phyloP scores from a whole-genome alignment of 2,329 filamentous ascomycete genomes.

The Colletotrichum kahawae region DNA sequence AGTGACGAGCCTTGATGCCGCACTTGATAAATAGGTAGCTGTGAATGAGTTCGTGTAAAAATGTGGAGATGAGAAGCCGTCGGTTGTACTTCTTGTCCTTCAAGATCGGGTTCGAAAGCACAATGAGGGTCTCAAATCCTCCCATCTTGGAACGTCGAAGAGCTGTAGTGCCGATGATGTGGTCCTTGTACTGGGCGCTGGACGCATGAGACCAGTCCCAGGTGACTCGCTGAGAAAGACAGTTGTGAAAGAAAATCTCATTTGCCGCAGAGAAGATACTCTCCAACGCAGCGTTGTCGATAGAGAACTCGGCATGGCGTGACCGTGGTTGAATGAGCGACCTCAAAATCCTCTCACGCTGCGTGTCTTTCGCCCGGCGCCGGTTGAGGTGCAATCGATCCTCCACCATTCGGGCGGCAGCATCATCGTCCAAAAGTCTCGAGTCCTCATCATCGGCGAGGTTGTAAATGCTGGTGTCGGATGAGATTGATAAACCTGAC shows the following conservation, averaged over 20 bases:
- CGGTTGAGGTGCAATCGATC: conserved; percentile 50
- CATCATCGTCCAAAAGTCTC: conserved; percentile 48
- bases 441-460: conserved; percentile 32
- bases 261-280: conserved; percentile 66
- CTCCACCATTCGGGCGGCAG: conserved; percentile 54
- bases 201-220: conserved; percentile 66
- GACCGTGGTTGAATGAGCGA: conserved; percentile 60
- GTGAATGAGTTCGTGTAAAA: conserved; percentile 71
- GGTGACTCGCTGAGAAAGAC: conserved; percentile 59
- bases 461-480: conserved; percentile 37
- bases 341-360: conserved; percentile 62
- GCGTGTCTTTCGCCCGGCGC: conserved; percentile 52
- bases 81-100: conserved; percentile 60
- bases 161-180: conserved; percentile 68
- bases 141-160: conserved; percentile 52
- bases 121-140: conserved; percentile 67
- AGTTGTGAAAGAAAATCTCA: conserved; percentile 65
- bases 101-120: conserved; percentile 65
- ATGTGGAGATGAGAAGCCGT: conserved; percentile 66
- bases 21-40: conserved; percentile 69
- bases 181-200: conserved; percentile 53
- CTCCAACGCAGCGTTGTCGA: conserved; percentile 62
- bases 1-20: conserved; percentile 59
- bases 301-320: conserved; percentile 50
- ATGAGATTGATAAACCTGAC: conserved; percentile 53